These are phyloP conservation scores for Helianthus tuberosus DNA, from an alignment of 129 eudicot genomes.

Conservation along the genomic window DNA sequence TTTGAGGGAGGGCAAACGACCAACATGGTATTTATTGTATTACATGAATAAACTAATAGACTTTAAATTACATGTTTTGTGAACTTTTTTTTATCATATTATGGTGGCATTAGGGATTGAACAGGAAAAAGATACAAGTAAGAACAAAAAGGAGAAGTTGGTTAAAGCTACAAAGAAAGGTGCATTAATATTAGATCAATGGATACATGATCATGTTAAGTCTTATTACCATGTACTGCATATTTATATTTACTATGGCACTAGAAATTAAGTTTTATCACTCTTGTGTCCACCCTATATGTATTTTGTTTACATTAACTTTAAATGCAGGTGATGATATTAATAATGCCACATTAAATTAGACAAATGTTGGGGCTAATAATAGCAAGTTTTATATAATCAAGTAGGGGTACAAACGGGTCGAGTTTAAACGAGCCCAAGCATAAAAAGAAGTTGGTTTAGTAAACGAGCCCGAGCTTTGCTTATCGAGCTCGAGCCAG, in stretches of 20 bases:
- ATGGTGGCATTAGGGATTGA: conserved; percentile 29
- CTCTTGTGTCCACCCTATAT: not conserved
- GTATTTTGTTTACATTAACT: not conserved
- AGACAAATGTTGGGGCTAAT: no score
- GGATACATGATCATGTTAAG: conserved; percentile 73
- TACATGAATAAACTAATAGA: not conserved
- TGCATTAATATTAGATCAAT: conserved; percentile 83
- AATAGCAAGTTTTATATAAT: no score
- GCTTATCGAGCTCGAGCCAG: no score
- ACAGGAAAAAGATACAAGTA: conserved; percentile 39
- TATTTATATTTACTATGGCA: not conserved
- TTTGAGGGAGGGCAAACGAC: not conserved
- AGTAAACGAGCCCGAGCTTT: no score
- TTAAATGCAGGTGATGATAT: no score
- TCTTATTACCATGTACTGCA: conserved; percentile 81
- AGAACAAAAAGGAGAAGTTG: conserved; percentile 58
- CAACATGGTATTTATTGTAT: not conserved
- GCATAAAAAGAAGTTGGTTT: no score
- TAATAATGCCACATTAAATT: no score
- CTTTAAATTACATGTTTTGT: not conserved
- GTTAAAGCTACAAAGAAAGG: conserved; percentile 91
- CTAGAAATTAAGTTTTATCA: not conserved
- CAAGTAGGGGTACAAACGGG: no score
- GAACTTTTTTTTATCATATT: not conserved
- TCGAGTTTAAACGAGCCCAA: no score